These are phyloP conservation scores for Caryopteris hybrid DNA, from an alignment of 305 asterid species.

Conservation along the genomic window DNA sequence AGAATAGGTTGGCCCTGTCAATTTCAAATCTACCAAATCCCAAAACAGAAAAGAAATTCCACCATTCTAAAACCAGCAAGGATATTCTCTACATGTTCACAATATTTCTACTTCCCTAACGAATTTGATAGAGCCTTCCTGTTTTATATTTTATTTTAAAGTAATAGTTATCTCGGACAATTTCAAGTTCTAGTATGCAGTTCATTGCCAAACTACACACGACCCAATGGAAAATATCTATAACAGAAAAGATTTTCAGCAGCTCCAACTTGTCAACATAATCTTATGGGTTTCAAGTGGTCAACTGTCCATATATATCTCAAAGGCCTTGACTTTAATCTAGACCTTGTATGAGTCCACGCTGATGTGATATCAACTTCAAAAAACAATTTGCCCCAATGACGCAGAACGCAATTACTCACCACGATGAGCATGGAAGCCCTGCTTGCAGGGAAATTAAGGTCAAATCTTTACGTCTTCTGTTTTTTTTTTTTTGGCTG, in stretches of 20 bases:
- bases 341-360: neutral
- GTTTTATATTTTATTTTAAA: neutral
- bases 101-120: neutral
- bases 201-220: neutral
- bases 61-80: neutral
- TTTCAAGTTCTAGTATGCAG: neutral
- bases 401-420: constrained; percentile 25
- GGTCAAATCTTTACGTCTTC: constrained; percentile 71
- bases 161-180: neutral
- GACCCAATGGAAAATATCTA: neutral
- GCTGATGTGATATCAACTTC: constrained; percentile 3
- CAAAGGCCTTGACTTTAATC: constrained; percentile 6
- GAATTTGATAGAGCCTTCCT: neutral
- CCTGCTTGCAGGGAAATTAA: constrained; percentile 34
- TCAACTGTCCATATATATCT: neutral
- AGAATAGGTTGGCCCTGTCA: neutral
- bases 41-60: neutral
- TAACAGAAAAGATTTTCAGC: neutral
- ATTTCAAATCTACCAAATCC: neutral
- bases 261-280: neutral
- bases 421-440: constrained; percentile 38
- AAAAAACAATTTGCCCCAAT: constrained; percentile 4
- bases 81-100: neutral
- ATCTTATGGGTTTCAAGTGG: neutral
- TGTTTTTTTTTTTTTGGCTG: constrained; percentile 76